Evolutionary conservation across 306 rosid genomes (phyloP), one percentile per base, ranked within the genome.

Genomic region (Mimosa bimucronata): DNA sequence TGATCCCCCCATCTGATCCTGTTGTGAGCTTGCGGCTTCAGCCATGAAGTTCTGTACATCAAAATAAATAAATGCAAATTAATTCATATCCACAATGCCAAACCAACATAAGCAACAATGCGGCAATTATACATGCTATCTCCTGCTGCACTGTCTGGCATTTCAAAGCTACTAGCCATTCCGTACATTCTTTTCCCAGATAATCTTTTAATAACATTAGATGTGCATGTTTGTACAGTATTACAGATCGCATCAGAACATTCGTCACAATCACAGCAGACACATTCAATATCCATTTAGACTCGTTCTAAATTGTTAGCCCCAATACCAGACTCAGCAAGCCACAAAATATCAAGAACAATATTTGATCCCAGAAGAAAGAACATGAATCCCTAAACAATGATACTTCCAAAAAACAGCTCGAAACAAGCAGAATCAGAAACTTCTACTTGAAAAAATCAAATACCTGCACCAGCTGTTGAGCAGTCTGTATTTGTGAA

Each of bases 1-100:
- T 64, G 88, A 73, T 67, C 85, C 88, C 45, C 86, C 88, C 75
- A 82, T 80, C 18, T 78, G 87, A 31, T 88, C 89, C 78, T 82
- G 88, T 34, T 80, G 53, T 2, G 89, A 80, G 70, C 77, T 84
- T 31, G 91, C 92, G 65, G 92, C 92, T 82, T 86, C 89, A 74
- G 88, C 92, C 88, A 88, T 88, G 84, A 86, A 88, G 77, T 88
- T 88, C 92, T 86, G 89, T 71, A 73, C 84, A 74, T 52, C 13
- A 12, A 60, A 57, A 53, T 7, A 52, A 57, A 58, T 57, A 9
- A 57, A 57, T 23, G 53, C 71, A 0, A 29, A 1, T 72, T 38
- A 9, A 65, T 78, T 55, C 18, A 75, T 30, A 37, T 40, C 41
- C 60, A 50, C 16, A 68, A 37, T 13, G 67, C 21, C 41, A 7